Percentiles rank a stretch among this genome's conserved stretches.
phyloP scores from a whole-genome alignment of 306 rosid species.

The Begonia peltatifolia region DNA sequence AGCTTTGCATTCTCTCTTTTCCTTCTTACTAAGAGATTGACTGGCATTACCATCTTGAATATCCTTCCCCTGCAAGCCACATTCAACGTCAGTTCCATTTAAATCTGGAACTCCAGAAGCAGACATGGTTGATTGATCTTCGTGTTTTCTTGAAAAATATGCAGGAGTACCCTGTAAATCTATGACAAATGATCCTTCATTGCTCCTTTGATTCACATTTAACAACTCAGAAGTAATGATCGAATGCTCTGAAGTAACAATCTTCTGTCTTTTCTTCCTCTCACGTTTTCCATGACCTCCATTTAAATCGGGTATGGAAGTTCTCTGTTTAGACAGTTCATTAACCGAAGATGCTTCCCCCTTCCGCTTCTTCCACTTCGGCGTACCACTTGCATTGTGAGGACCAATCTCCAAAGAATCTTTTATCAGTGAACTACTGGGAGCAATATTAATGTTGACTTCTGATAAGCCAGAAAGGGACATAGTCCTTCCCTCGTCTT shows the following conservation, averaged over 20 bases:
- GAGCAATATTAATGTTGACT: slow-evolving; percentile 3
- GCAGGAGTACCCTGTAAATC: slow-evolving; percentile 17
- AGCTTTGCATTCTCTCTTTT: slow-evolving; percentile 10
- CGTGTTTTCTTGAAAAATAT: slow-evolving; percentile 1
- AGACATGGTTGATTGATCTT: background rate
- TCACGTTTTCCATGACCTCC: slow-evolving; percentile 21
- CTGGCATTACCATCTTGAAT: background rate
- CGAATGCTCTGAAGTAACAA: slow-evolving; percentile 12
- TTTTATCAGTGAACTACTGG: slow-evolving; percentile 13
- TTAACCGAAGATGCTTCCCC: slow-evolving; percentile 11
- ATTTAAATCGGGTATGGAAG: slow-evolving; percentile 33
- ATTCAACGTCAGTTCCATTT: slow-evolving; percentile 34
- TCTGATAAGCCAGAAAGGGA: too few relatives aligned
- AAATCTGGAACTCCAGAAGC: slow-evolving; percentile 35
- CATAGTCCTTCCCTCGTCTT: background rate
- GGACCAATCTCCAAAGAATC: slow-evolving; percentile 9
- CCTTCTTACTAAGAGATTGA: slow-evolving; percentile 21
- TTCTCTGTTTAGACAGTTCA: slow-evolving; percentile 20
- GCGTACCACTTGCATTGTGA: slow-evolving; percentile 11
- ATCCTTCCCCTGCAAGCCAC: background rate
- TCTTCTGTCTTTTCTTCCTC: slow-evolving; percentile 22
- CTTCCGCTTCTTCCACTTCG: slow-evolving; percentile 18
- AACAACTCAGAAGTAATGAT: slow-evolving; percentile 7
- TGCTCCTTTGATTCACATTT: slow-evolving; percentile 10
- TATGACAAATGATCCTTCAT: slow-evolving; percentile 22